Conservation (phyloP, 139 green algal genomes). For the Desmodesmus armatus region DNA sequence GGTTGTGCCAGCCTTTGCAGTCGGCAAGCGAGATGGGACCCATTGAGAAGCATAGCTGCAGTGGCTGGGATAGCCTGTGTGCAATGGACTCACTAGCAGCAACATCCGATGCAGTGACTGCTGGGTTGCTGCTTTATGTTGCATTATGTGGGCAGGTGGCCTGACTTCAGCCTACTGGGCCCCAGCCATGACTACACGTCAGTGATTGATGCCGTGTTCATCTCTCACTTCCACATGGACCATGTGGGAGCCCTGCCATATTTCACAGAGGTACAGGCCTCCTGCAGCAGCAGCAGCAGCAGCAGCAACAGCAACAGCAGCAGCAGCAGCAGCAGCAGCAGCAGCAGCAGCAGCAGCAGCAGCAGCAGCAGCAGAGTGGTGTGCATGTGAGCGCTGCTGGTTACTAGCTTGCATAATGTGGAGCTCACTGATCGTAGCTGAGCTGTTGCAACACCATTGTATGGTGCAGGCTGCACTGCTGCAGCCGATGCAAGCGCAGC, state of each 20-base stretch:
- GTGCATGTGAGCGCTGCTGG: not conserved
- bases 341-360: not conserved
- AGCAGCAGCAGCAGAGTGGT: not conserved
- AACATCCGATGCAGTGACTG: not conserved
- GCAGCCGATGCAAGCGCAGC: conserved; percentile 6
- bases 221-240: conserved; percentile 99
- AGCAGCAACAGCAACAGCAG: not conserved
- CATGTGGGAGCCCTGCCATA: conserved; percentile 96
- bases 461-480: not conserved
- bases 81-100: conserved; percentile 43
- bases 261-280: conserved; percentile 65
- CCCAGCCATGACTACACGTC: conserved; percentile 45
- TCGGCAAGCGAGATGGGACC: too few species aligned
- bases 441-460: too few species aligned
- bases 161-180: conserved; percentile 54
- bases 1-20: too few species aligned
- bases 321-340: not conserved
- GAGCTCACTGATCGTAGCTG: too few species aligned
- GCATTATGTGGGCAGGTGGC: conserved; percentile 17
- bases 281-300: not conserved
- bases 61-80: conserved; percentile 90
- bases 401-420: not conserved
- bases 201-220: conserved; percentile 89
- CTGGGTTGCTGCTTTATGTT: not conserved
- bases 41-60: conserved; percentile 87